These are phyloP conservation scores for Lasiodiplodia theobromae DNA, from an alignment of 2,329 filamentous ascomycete genomes.

Conservation along the genomic window DNA sequence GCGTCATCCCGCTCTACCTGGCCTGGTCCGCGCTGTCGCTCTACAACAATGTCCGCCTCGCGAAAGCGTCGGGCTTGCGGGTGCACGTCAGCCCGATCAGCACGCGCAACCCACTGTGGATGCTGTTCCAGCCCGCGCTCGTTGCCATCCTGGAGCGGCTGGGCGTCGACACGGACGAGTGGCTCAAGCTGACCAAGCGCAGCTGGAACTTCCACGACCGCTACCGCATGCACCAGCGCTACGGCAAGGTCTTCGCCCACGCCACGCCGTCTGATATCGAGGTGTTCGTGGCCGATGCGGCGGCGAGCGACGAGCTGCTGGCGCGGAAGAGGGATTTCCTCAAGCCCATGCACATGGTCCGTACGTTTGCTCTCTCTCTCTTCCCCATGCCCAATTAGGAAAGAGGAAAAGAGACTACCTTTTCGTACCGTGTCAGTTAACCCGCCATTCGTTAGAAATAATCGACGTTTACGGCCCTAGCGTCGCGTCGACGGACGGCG, in stretches of 20 bases:
- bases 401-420: too few relatives aligned
- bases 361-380: not conserved
- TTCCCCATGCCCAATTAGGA: not conserved
- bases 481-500: conserved; percentile 24
- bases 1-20: conserved; percentile 14
- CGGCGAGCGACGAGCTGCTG: conserved; percentile 31
- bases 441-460: conserved; percentile 10
- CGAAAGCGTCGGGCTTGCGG: not conserved
- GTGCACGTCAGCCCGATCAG: conserved; percentile 19
- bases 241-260: conserved; percentile 33
- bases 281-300: conserved; percentile 32
- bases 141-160: not conserved
- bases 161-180: not conserved
- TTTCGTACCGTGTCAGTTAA: too few relatives aligned
- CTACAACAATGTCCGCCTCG: conserved; percentile 7
- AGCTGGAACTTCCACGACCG: conserved; percentile 34
- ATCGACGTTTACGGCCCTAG: conserved; percentile 21
- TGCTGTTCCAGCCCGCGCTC: not conserved
- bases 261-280: conserved; percentile 31
- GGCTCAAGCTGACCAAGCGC: not conserved
- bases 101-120: conserved; percentile 8
- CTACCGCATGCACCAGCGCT: conserved; percentile 30
- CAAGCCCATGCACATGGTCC: conserved; percentile 23
- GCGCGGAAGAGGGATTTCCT: conserved; percentile 21
- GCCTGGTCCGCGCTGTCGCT: not conserved